phyloP scores from a whole-genome alignment of 805 yeast species.

The Candida ovalis region DNA sequence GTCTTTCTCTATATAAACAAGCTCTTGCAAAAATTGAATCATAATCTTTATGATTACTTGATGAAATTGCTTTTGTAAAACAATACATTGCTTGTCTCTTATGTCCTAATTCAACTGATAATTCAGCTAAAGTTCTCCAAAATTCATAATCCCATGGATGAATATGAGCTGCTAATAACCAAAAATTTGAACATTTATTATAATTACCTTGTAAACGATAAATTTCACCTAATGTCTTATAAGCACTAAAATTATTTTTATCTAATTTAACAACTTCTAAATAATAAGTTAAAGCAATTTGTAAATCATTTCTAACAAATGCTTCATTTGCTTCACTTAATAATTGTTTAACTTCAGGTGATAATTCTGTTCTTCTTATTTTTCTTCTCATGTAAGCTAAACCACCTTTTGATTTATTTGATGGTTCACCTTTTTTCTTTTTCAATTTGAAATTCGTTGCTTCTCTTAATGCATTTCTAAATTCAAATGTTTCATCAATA shows the following conservation, averaged over 20 bases:
- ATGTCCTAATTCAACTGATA: slow-evolving; percentile 62
- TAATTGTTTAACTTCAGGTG: slow-evolving; percentile 68
- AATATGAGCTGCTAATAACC: slow-evolving; percentile 80
- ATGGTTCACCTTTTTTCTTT: slow-evolving; percentile 32
- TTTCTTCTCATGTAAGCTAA: slow-evolving; percentile 35
- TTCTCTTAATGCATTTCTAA: slow-evolving; percentile 61
- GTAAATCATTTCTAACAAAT: slow-evolving; percentile 61
- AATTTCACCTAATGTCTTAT: slow-evolving; percentile 84
- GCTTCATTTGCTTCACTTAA: slow-evolving; percentile 77
- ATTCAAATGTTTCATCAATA: slow-evolving; percentile 42
- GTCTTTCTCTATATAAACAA: slow-evolving; percentile 59
- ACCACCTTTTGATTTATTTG: slow-evolving; percentile 33
- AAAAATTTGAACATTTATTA: slow-evolving; percentile 70
- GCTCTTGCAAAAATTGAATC: slow-evolving; percentile 64
- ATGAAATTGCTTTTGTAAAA: slow-evolving; percentile 59
- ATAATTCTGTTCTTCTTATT: slow-evolving; percentile 43
- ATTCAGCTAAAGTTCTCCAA: slow-evolving; percentile 74
- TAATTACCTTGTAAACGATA: slow-evolving; percentile 61
- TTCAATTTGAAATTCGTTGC: slow-evolving; percentile 62
- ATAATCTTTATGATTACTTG: slow-evolving; percentile 42
- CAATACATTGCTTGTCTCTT: slow-evolving; percentile 76
- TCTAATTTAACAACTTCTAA: slow-evolving; percentile 73
- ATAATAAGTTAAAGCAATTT: slow-evolving; percentile 55
- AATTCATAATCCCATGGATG: slow-evolving; percentile 71
- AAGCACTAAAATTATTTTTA: slow-evolving; percentile 75